These are phyloP conservation scores for Huntiella abstrusa DNA, from an alignment of 2,329 filamentous ascomycete genomes.

Conservation along the genomic window DNA sequence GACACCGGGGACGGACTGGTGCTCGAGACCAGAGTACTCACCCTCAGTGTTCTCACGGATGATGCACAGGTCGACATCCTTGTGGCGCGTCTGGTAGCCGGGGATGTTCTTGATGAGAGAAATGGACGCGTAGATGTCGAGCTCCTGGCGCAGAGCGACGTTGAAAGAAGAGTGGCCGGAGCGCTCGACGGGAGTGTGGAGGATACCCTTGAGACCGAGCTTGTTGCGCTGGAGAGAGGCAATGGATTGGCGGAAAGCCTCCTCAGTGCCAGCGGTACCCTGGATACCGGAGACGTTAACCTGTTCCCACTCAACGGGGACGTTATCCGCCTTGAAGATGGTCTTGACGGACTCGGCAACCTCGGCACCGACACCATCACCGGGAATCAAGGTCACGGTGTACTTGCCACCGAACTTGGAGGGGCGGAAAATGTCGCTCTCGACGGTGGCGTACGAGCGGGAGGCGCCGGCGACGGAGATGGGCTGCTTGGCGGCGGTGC, in stretches of 20 bases:
- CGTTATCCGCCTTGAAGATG: conserved; percentile 98
- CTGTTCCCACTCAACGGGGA: conserved; percentile 97
- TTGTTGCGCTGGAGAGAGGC: conserved; percentile 95
- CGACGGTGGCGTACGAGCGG: conserved; percentile 57
- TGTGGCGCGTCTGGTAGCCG: conserved; percentile 92
- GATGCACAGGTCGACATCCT: conserved; percentile 94
- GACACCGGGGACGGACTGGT: conserved; percentile 89
- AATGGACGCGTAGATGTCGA: conserved; percentile 98
- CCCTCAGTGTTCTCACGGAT: conserved; percentile 99
- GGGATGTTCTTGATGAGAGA: conserved; percentile 99
- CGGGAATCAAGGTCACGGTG: conserved; percentile 94
- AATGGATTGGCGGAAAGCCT: conserved; percentile 88
- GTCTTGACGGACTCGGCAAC: conserved; percentile 97
- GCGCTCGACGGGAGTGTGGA: conserved; percentile 91
- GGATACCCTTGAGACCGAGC: conserved; percentile 94
- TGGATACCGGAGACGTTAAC: conserved; percentile 87
- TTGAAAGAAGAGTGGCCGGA: conserved; percentile 99
- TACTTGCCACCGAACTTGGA: conserved; percentile 99
- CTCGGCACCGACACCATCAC: conserved; percentile 96
- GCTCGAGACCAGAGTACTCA: conserved; percentile 97
- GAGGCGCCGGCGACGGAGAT: conserved; percentile 18
- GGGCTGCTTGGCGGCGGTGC: conserved; percentile 25
- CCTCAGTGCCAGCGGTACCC: conserved; percentile 61
- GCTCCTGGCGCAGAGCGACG: conserved; percentile 94
- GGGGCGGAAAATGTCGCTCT: conserved; percentile 95